Base-by-base conservation (phyloP, 2,329 filamentous ascomycete species). In the Amesomyces nigricolor region DNA sequence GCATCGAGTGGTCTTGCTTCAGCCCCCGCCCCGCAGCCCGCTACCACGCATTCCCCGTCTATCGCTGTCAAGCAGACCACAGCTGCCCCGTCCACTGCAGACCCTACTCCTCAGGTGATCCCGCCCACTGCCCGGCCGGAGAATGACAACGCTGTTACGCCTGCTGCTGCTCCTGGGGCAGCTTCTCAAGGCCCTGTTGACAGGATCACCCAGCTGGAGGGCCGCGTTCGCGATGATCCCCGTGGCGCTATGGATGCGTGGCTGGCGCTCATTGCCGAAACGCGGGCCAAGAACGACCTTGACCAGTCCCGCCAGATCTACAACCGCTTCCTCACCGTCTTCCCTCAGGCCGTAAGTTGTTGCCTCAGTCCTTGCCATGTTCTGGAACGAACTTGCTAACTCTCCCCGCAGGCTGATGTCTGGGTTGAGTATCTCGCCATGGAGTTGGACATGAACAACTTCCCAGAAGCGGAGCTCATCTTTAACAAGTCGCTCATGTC, bases 171-270 rank as follows among this genome's bases (percentile, higher is more conserved):
- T 54, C 11, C 32, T 13, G 26, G 53, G 29, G 57, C 66, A 53
- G 65, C 39, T 16, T 9, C 48, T 22, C 46, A 48, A 40, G 67
- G 66, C 58, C 83, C 87, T 54, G 81, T 86, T 72, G 88, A 95
- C 72, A 82, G 81, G 61, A 79, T 92, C 64, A 85, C 87, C 56
- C 82, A 91, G 57, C 78, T 97, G 66, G 92, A 99, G 75, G 89
- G 94, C 70, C 86, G 92, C 67, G 87, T 97, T 70, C 86, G 87
- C 68, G 89, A 96, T 67, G 94, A 99, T 68, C 89, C 92, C 14
- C 88, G 90, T 65, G 94, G 92, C 66, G 91, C 96, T 65, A 83
- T 94, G 71, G 88, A 94, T 69, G 90, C 92, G 32, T 99, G 94
- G 94, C 75, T 95, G 65, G 81, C 82, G 62, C 78, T 99, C 68